These are phyloP conservation scores for Platanus orientalis DNA, from an alignment of 164 flowering plant genomes.

Conservation along the genomic window DNA sequence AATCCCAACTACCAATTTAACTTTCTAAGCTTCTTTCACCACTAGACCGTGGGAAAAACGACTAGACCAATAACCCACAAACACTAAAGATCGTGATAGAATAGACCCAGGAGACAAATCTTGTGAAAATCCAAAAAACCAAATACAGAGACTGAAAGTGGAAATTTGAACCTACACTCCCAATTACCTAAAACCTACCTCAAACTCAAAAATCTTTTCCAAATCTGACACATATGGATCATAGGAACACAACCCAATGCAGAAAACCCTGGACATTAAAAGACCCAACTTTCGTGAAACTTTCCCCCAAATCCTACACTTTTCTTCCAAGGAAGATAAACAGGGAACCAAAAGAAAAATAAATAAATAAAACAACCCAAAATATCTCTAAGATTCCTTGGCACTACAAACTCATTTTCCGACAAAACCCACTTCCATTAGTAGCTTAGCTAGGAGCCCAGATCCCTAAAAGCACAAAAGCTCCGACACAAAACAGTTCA, in stretches of 20 bases:
- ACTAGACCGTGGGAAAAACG: background rate
- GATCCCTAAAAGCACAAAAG: conserved; percentile 9
- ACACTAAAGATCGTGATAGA: too few species aligned
- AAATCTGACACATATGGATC: conserved; percentile 1
- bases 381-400: background rate
- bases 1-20: conserved; percentile 16
- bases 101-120: background rate
- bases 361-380: too few species aligned
- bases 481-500: background rate
- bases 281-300: background rate
- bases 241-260: background rate
- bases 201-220: background rate
- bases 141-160: background rate
- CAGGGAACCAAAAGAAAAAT: background rate
- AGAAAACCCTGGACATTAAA: background rate
- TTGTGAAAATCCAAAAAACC: background rate
- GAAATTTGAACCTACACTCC: background rate
- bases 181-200: background rate
- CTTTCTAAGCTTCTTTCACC: background rate
- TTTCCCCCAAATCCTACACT: background rate
- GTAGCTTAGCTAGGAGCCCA: conserved; percentile 1
- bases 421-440: conserved; percentile 13
- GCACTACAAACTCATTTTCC: background rate
- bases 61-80: background rate
- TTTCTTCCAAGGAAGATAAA: background rate